phyloP scores from a whole-genome alignment of 345 rosid species.

The Euphorbia pulcherrima region DNA sequence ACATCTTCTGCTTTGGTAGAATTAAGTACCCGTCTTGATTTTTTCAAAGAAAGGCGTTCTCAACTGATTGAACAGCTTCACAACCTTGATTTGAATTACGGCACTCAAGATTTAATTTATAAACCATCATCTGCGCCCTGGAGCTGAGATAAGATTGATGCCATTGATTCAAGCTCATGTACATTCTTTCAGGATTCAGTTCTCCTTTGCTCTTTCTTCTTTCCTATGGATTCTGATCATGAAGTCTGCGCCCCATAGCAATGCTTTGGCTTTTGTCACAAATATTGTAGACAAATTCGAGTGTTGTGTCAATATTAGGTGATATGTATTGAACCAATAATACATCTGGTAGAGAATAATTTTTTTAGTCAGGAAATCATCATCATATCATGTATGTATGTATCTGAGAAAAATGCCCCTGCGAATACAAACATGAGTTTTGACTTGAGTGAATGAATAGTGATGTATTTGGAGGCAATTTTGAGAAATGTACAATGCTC shows the following conservation, averaged over 20 bases:
- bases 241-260: too few species aligned
- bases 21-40: conserved; percentile 89
- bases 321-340: conserved; percentile 8
- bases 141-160: conserved; percentile 39
- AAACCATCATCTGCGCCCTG: conserved; percentile 90
- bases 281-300: conserved; percentile 20
- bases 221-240: conserved; percentile 17
- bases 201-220: conserved; percentile 2
- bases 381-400: too few species aligned
- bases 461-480: conserved; percentile 1
- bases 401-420: background rate
- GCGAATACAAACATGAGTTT: conserved; percentile 2
- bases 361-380: background rate
- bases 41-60: conserved; percentile 96
- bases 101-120: conserved; percentile 78
- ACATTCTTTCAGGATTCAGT: conserved; percentile 36
- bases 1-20: conserved; percentile 89
- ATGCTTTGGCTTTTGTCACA: too few species aligned
- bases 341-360: background rate
- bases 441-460: conserved; percentile 4
- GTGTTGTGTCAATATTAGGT: conserved; percentile 22
- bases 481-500: background rate
- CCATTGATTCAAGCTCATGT: conserved; percentile 26
- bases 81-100: conserved; percentile 84
- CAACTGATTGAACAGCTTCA: conserved; percentile 98